Evolutionary conservation across 768 basidiomycete species (phyloP).

Genomic region (Lactarius tabidus): DNA sequence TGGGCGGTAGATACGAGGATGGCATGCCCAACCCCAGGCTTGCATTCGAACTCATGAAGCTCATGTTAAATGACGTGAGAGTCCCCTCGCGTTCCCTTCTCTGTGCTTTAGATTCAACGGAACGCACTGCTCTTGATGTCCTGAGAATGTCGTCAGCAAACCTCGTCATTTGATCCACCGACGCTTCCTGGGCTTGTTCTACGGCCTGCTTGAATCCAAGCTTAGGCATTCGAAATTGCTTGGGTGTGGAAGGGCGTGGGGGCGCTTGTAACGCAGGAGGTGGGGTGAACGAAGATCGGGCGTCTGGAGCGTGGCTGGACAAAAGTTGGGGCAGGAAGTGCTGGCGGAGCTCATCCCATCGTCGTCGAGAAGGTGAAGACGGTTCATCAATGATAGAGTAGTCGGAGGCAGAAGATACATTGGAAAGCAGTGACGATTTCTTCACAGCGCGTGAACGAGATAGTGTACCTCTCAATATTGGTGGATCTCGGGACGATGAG

Average conservation of each 20-base stretch:
- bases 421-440: constrained; percentile 25
- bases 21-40: constrained; percentile 31
- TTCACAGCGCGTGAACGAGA: constrained; percentile 15
- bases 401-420: constrained; percentile 13
- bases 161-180: constrained; percentile 44
- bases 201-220: constrained; percentile 63
- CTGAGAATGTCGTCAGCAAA: constrained; percentile 54
- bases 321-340: constrained; percentile 43
- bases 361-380: constrained; percentile 37
- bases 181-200: constrained; percentile 53
- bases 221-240: constrained; percentile 43
- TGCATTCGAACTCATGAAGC: constrained; percentile 39
- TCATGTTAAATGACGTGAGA: constrained; percentile 22
- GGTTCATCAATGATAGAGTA: not conserved
- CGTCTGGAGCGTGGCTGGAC: constrained; percentile 20
- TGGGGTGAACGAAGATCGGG: constrained; percentile 26
- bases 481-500: not conserved
- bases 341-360: constrained; percentile 53
- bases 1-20: constrained; percentile 14
- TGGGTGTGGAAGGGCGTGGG: constrained; percentile 23
- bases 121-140: constrained; percentile 52
- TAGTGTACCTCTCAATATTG: not conserved
- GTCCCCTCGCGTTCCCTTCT: constrained; percentile 32
- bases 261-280: constrained; percentile 2
- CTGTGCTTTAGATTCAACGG: constrained; percentile 38